Evolutionary conservation across 139 green algal genomes (phyloP), one percentile per base, ranked within the genome.

Genomic region (Volvox reticuliferus): DNA sequence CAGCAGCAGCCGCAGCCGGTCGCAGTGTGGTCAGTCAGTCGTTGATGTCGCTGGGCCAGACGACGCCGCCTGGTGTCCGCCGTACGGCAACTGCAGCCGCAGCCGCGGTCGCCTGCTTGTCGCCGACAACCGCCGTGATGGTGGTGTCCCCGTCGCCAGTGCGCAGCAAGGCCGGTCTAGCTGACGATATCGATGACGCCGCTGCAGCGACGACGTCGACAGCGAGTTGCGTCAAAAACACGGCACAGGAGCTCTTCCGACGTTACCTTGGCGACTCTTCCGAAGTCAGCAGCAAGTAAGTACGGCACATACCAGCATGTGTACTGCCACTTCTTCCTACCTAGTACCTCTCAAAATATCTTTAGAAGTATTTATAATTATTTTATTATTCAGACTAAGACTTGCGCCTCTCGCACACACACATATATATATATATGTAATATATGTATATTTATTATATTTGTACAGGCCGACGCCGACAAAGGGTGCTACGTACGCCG

Each of bases 161-260:
- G 75, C 30, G 44, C 33, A 81, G 78, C 36, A 65, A 84, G 37
- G 12, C 3, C 12, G 35, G 78, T 35, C 37, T 65, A 35, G 37
- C 32, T 9, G 78, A 68, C 37, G 78, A 68, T 12, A 44, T 37
- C 35, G 21, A 44, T 1, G 75, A 55, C 30, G 75, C 44, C 32
- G 30, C 32, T 32, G 78, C 30, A 16, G 61, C 61, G 61, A 12
- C 65, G 9, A 16, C 65, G 12, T 28, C 24, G 65, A 28, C 50
- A 0, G 50, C 61, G 13, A 87, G 81, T 62, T 22, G 61, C n/a
- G 32, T 87, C 30, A 82, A 82, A 36, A 89, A 90, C 50, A 30
- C 86, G 71, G 86, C 86, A 22, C 50, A 76, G 50, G 86, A 90
- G 50, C 86, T 90, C 30, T 90, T 90, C 73, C 50, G 32, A 55